Conservation (phyloP, 192 early-diverging fungal genomes). For the Coemansia sp. region DNA sequence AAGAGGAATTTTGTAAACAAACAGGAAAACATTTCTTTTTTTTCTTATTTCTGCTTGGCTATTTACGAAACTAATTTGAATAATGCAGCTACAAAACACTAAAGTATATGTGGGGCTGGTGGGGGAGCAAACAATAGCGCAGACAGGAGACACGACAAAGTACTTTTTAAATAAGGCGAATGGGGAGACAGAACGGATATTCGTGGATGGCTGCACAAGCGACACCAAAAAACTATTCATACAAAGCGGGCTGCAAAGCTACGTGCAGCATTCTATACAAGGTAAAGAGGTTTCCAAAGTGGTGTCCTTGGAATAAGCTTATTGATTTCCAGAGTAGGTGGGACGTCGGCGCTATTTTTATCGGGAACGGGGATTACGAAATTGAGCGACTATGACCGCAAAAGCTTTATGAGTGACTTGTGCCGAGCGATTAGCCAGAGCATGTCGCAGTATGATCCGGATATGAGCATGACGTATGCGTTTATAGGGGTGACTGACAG, state of each 20-base stretch:
- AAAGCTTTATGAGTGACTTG: constrained; percentile 27
- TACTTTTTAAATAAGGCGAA: constrained; percentile 27
- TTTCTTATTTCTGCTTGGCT: not conserved
- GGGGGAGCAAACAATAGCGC: constrained; percentile 32
- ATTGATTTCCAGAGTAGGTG: constrained; percentile 15
- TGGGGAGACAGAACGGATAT: constrained; percentile 23
- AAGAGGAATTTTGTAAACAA: not conserved
- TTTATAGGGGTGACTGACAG: constrained; percentile 49
- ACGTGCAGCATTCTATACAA: constrained; percentile 40
- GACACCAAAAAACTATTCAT: constrained; percentile 22
- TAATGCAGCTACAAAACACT: constrained; percentile 46
- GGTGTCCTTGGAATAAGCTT: no score
- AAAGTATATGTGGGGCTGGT: constrained; percentile 43
- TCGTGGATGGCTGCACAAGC: constrained; percentile 47
- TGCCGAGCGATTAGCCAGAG: constrained; percentile 28
- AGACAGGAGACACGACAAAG: constrained; percentile 49
- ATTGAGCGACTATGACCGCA: constrained; percentile 42
- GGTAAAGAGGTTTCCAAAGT: constrained; percentile 8
- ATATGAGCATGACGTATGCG: constrained; percentile 52
- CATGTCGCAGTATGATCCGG: constrained; percentile 42
- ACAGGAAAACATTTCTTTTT: not conserved
- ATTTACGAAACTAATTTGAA: not conserved
- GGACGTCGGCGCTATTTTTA: constrained; percentile 48
- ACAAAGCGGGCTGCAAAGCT: constrained; percentile 20
- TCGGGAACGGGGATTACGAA: constrained; percentile 41